A percentile compares a stretch with the other conserved stretches of the same genome.
These are phyloP conservation scores for Aureobasidium sp. DNA, from an alignment of 2,329 filamentous ascomycete species.

Conservation along the genomic window DNA sequence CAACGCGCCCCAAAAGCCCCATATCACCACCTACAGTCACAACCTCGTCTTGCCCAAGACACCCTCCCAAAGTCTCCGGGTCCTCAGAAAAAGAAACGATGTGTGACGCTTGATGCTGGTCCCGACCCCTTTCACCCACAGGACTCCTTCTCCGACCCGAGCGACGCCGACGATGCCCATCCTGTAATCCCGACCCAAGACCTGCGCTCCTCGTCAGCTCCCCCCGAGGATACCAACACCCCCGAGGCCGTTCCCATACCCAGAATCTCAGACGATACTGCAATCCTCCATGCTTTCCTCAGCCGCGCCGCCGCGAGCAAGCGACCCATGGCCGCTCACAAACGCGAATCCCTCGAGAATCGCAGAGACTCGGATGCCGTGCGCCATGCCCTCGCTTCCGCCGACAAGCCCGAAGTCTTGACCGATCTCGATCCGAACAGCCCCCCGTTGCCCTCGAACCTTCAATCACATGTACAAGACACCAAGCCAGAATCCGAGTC, in stretches of 20 bases:
- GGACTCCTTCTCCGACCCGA: neutral
- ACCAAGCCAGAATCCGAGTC: neutral
- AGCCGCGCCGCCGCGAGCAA: slow-evolving; percentile 41
- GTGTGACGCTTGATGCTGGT: neutral
- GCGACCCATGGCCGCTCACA: slow-evolving; percentile 25
- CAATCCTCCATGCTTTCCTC: slow-evolving; percentile 41
- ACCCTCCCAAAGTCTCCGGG: neutral
- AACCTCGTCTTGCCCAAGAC: neutral
- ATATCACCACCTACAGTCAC: neutral
- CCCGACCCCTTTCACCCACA: neutral
- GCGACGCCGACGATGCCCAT: neutral
- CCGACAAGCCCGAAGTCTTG: slow-evolving; percentile 31
- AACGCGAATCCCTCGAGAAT: slow-evolving; percentile 36
- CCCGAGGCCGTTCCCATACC: slow-evolving; percentile 19
- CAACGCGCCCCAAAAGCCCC: slow-evolving; percentile 7
- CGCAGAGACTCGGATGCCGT: slow-evolving; percentile 39
- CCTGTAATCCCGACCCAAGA: neutral
- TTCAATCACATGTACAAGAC: neutral
- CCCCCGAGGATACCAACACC: slow-evolving; percentile 24
- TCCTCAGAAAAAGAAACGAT: slow-evolving; percentile 6
- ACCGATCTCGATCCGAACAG: slow-evolving; percentile 41
- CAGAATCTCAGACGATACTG: slow-evolving; percentile 39
- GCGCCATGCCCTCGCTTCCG: slow-evolving; percentile 38
- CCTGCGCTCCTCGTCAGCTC: slow-evolving; percentile 21
- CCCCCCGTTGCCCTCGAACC: slow-evolving; percentile 29